Evolutionary conservation across 2,329 filamentous ascomycete genomes (phyloP).

Genomic region (Biscogniauxia sp.): DNA sequence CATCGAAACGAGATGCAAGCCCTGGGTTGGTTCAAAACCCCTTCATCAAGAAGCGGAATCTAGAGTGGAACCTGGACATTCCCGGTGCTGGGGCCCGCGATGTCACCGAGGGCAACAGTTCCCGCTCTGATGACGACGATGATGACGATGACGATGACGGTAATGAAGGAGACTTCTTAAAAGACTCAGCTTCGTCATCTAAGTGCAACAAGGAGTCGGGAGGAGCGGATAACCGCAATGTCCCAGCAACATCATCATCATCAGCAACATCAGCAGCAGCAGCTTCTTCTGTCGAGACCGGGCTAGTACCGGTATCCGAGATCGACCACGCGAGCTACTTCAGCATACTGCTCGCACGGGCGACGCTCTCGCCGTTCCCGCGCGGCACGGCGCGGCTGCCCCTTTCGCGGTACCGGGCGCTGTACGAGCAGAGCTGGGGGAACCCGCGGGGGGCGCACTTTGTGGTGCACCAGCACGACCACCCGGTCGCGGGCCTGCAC

Average conservation of each 20-base stretch:
- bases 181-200: neutral
- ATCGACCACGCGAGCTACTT: slow-evolving; percentile 41
- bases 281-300: no score
- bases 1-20: slow-evolving; percentile 31
- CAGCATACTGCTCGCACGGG: slow-evolving; percentile 30
- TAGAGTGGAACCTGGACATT: slow-evolving; percentile 40
- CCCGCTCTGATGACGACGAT: slow-evolving; percentile 4
- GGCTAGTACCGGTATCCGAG: no score
- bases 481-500: slow-evolving; percentile 65
- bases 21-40: slow-evolving; percentile 42
- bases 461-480: slow-evolving; percentile 71
- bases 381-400: slow-evolving; percentile 31
- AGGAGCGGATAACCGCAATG: slow-evolving; percentile 19
- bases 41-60: slow-evolving; percentile 46
- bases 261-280: no score
- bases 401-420: slow-evolving; percentile 33
- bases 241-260: slow-evolving; percentile 30
- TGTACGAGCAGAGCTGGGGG: slow-evolving; percentile 37
- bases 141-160: no score
- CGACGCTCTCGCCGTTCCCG: slow-evolving; percentile 24
- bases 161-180: neutral
- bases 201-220: neutral
- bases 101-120: slow-evolving; percentile 13
- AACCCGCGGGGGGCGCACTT: slow-evolving; percentile 51
- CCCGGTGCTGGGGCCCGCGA: slow-evolving; percentile 11